Percentiles rank a stretch among this genome's conserved stretches.
phyloP scores from a whole-genome alignment of 106 monocot species.

The Dioscorea alata region DNA sequence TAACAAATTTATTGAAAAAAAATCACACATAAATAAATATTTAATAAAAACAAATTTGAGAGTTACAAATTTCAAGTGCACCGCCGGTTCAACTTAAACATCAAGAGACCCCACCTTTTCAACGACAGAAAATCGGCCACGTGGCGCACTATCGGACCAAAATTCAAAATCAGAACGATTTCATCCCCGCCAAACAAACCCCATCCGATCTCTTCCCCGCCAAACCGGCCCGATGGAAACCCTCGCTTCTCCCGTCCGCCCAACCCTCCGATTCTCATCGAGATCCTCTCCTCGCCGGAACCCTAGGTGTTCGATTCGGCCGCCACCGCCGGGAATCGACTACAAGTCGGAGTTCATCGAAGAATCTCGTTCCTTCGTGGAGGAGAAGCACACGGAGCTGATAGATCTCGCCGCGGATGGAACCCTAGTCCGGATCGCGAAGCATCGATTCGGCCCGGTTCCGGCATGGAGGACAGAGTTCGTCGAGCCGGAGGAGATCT shows the following conservation, averaged over 20 bases:
- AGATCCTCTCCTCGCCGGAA: neutral
- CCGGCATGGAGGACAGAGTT: slow-evolving; percentile 77
- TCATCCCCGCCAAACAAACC: no score
- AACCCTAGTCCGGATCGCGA: slow-evolving; percentile 50
- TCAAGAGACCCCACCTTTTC: no score
- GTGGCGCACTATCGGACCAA: no score
- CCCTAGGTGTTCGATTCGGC: slow-evolving; percentile 33
- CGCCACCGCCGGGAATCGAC: slow-evolving; percentile 70
- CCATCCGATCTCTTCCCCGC: no score
- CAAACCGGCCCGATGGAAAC: neutral
- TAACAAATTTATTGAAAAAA: no score
- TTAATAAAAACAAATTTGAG: no score
- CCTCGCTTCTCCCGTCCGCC: neutral
- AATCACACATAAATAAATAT: no score
- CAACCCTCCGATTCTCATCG: neutral
- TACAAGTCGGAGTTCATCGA: slow-evolving; percentile 43
- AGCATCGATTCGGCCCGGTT: slow-evolving; percentile 67
- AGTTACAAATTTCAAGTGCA: no score
- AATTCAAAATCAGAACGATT: no score
- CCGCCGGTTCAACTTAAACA: no score
- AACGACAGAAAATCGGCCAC: no score
- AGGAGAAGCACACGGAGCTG: slow-evolving; percentile 48
- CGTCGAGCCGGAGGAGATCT: slow-evolving; percentile 78
- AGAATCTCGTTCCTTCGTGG: slow-evolving; percentile 44
- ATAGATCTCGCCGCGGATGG: slow-evolving; percentile 59